These are phyloP conservation scores for Didymella pinodella DNA, from an alignment of 2,329 filamentous ascomycete genomes.

Conservation along the genomic window DNA sequence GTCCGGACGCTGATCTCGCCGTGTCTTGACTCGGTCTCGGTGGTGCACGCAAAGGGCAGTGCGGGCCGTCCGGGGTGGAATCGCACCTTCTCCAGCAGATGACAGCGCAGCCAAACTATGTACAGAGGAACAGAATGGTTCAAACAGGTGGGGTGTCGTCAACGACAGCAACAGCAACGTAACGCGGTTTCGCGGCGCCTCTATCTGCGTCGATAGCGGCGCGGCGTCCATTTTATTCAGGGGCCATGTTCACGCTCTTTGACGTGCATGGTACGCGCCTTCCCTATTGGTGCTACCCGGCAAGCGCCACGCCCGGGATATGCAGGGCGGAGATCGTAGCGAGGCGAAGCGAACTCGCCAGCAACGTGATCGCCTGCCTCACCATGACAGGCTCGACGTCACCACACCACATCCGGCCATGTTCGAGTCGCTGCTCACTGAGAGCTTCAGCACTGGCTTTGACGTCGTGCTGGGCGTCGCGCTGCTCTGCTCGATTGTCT, in stretches of 20 bases:
- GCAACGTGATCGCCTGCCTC: conserved; percentile 25
- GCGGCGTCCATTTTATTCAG: conserved; percentile 17
- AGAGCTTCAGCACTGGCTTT: conserved; percentile 38
- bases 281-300: conserved; percentile 22
- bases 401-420: conserved; percentile 26
- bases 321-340: conserved; percentile 15
- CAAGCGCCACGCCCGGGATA: conserved; percentile 13
- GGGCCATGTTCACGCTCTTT: conserved; percentile 20
- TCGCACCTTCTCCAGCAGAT: conserved; percentile 8
- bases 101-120: background rate
- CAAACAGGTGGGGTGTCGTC: conserved; percentile 20
- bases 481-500: conserved; percentile 54
- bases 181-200: conserved; percentile 21
- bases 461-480: conserved; percentile 52
- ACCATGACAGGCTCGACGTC: conserved; percentile 27
- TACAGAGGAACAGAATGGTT: conserved; percentile 14
- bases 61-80: conserved; percentile 17
- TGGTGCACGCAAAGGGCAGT: conserved; percentile 24
- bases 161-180: conserved; percentile 20
- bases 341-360: conserved; percentile 23
- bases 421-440: conserved; percentile 45
- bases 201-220: conserved; percentile 34
- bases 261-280: conserved; percentile 22
- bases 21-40: conserved; percentile 32
- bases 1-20: conserved; percentile 26